Evolutionary conservation across 2,329 filamentous ascomycete species (phyloP).

Genomic region (Lasiodiplodia theobromae): DNA sequence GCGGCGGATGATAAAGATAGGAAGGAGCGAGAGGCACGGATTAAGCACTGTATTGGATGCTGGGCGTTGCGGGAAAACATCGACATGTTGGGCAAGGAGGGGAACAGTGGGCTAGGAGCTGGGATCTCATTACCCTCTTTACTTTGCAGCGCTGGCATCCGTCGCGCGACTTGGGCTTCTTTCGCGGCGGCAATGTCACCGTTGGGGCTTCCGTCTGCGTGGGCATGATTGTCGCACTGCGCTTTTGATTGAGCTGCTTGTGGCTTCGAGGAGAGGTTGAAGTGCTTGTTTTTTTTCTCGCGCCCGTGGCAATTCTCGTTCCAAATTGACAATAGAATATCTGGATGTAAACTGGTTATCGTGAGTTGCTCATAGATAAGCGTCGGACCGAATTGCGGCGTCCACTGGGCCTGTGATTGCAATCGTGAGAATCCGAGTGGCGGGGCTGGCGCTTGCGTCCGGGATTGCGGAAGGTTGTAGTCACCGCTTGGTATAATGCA

Average conservation of each 20-base stretch:
- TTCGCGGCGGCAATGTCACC: constrained; percentile 24
- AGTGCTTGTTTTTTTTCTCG: not conserved
- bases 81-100: constrained; percentile 11
- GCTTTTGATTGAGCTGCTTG: not conserved
- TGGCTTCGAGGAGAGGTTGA: not conserved
- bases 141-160: constrained; percentile 40
- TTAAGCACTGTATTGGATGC: not conserved
- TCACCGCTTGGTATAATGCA: constrained; percentile 11
- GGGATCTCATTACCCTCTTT: constrained; percentile 33
- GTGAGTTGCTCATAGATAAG: constrained; percentile 22
- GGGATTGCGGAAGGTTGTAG: constrained; percentile 7
- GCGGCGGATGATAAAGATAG: too few species aligned
- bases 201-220: constrained; percentile 9
- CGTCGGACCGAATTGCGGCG: constrained; percentile 24
- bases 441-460: not conserved
- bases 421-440: constrained; percentile 19
- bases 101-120: not conserved
- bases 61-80: not conserved
- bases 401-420: not conserved
- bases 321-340: constrained; percentile 10
- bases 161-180: constrained; percentile 39
- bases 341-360: not conserved
- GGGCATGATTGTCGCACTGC: not conserved
- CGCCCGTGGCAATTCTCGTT: not conserved
- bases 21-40: not conserved